Evolutionary conservation across 2,329 filamentous ascomycete species (phyloP).

Genomic region (Penicillium sp.): DNA sequence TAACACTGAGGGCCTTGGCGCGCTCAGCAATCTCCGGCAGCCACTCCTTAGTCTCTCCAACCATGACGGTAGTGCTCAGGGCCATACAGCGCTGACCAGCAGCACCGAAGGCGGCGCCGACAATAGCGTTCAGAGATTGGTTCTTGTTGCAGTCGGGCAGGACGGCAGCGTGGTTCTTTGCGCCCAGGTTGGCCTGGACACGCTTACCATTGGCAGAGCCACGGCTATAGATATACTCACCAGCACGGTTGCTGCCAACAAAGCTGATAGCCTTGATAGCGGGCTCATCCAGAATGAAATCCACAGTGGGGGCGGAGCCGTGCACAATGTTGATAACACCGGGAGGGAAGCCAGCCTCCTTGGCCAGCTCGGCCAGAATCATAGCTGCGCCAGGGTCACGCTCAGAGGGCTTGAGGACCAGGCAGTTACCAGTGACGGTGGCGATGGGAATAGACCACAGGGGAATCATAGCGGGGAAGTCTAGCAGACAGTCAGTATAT

Average conservation of each 20-base stretch:
- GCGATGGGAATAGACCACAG: constrained; percentile 70
- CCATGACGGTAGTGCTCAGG: constrained; percentile 66
- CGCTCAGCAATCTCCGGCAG: constrained; percentile 65
- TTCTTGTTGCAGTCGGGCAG: constrained; percentile 73
- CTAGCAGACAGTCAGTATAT: constrained; percentile 39
- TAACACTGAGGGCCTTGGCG: constrained; percentile 63
- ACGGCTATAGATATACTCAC: constrained; percentile 70
- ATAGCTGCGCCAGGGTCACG: constrained; percentile 68
- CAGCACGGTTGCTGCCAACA: constrained; percentile 69
- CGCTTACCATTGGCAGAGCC: constrained; percentile 73
- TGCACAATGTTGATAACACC: constrained; percentile 71
- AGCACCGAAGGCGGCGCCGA: constrained; percentile 70
- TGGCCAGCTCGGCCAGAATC: constrained; percentile 67
- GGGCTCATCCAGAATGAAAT: constrained; percentile 71
- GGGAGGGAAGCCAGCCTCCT: constrained; percentile 67
- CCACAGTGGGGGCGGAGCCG: constrained; percentile 66
- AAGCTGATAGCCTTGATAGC: constrained; percentile 72
- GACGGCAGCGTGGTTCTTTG: constrained; percentile 71
- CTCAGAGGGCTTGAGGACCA: constrained; percentile 69
- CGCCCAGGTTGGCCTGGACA: constrained; percentile 70
- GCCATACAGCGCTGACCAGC: constrained; percentile 74
- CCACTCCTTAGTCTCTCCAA: constrained; percentile 70
- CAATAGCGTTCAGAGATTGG: constrained; percentile 67
- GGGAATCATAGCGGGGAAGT: constrained; percentile 74
- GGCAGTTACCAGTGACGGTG: constrained; percentile 66